Evolutionary conservation across 73 alveolate species (phyloP), one percentile per base, ranked within the genome.

Genomic region (Blepharisma stoltei): DNA sequence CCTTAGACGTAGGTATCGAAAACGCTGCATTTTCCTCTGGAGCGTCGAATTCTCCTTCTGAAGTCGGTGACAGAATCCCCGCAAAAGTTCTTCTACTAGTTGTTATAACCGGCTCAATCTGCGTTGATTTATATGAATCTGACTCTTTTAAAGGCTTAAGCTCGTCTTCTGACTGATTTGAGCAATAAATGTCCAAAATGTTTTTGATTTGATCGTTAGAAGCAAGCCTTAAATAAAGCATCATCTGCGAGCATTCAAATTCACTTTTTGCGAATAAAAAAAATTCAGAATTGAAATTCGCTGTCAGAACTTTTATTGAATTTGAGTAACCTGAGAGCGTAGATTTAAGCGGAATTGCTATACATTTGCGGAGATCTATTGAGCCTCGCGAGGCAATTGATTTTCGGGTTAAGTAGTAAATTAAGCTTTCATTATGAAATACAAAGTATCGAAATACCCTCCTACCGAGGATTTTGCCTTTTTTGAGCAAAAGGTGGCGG

Each of bases 171-270:
- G 43, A 9, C 46, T 8, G 18, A 9, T 14, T 60, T 25, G 23
- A 9, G 37, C 48, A 20, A 18, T 14, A 60, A 20, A 9, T 60
- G 2, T 60, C 73, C 23, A 60, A 60, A 14, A 25, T 38, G 18
- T 60, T n/a, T 25, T 69, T n/a, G 67, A 69, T 38, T 43, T 37
- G 20, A 1, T 53, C 79, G 4, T 69, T 69, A 11, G 79, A 69
- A 9, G 79, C 71, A 8, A 69, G 65, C 41, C 38, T 9, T 18
- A 69, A 14, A 43, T 69, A 69, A 14, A 43, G 37, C n/a, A 69
- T 7, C n/a, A 69, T 14, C 11, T 14, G 76, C 6, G 11, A 21
- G 32, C 27, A 43, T 69, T 69, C 79, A 20, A 18, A 11, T 23
- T 37, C 14, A 44, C 67, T 38, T 44, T 69, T n/a, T 14, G 79